Evolutionary conservation across 2,329 filamentous ascomycete genomes (phyloP), one percentile per base, ranked within the genome.

Genomic region (Aspergillus ochraceoroseus): DNA sequence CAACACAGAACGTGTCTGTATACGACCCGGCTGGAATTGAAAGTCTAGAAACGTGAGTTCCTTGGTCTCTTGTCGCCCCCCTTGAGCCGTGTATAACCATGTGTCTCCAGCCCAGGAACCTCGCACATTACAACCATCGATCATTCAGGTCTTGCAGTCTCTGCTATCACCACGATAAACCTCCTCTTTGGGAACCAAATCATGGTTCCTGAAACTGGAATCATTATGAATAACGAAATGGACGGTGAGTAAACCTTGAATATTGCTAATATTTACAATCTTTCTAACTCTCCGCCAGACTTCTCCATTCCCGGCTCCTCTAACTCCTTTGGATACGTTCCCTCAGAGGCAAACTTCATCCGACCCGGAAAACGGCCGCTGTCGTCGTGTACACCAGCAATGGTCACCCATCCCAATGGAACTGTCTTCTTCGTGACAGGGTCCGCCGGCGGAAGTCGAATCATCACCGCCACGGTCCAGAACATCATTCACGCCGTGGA

Each of bases 141-240:
- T 61, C 63, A 65, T 5, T 73, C 75, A 0, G 89, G 89, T 5
- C 72, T 95, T 62, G 80, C 87, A 2, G 76, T 94, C 23, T 83
- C 85, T 1, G 73, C 88, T 8, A 95, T 89, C 0, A 92, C 87
- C 1, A 95, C 90, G 0, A 72, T 95, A 41, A 95, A 95, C 63
- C 72, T 92, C 3, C 73, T 92, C 2, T 96, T 94, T 54, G 90
- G 90, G 31, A 83, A 81, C 18, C 74, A 80, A 13, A 63, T 94
- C 48, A 79, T 94, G 65, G 83, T 90, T 1, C 86, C 87, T 0
- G 76, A 83, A 52, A 89, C 87, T 0, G 89, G 89, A 12, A 75
- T 95, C 43, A 86, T 94, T 40, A 78, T 94, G 70, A 77, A 77
- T 51, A 71, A 76, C 47, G 71, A 77, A 49, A 77, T 77, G 74